Evolutionary conservation across 805 yeast species (phyloP), one percentile per base, ranked within the genome.

Genomic region (Zygosaccharomyces lentus): DNA sequence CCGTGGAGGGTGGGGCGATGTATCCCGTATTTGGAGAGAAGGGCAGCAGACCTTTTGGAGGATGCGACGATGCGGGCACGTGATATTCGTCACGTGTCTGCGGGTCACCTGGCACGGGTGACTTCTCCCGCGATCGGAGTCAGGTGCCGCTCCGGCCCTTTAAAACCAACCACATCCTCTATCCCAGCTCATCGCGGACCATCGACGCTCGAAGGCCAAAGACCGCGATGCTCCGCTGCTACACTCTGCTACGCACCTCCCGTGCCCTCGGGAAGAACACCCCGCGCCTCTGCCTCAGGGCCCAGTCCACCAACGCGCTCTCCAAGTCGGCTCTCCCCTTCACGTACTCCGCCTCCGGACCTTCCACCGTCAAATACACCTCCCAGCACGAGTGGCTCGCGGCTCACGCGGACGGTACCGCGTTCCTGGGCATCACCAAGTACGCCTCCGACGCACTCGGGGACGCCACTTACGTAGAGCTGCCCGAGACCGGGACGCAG

Each of bases 361-460:
- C 69, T 2, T 48, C 56, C 12, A 37, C 67, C 12, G 75, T 82
- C 50, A 81, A 77, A 68, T 90, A 78, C 76, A 87, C 98, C 9
- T 69, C 74, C 43, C 96, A 93, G 62, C 99, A 91, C 72, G 99
- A 91, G 72, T 91, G 97, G 96, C 69, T 93, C 46, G 90, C 96
- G 3, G 74, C 81, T 46, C 95, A 86, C 65, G 77, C 78, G 23
- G 96, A 90, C 67, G 87, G 87, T 50, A 74, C 82, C 35, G 84
- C 91, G 1, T 89, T 82, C 58, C 74, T 91, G n/a, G 99, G 99
- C 25, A 88, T 93, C 67, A 89, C 99, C 47, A 80, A 78, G 59
- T 90, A 93, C 64, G 99, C 99, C 15, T 84, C 96, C 17, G 96
- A 89, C 61, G 95, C 98, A 6, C 78, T 93, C 50, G 99, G 99